Conservation (phyloP, 371 early-diverging fungal genomes). For the Actinomortierella wolfii region DNA sequence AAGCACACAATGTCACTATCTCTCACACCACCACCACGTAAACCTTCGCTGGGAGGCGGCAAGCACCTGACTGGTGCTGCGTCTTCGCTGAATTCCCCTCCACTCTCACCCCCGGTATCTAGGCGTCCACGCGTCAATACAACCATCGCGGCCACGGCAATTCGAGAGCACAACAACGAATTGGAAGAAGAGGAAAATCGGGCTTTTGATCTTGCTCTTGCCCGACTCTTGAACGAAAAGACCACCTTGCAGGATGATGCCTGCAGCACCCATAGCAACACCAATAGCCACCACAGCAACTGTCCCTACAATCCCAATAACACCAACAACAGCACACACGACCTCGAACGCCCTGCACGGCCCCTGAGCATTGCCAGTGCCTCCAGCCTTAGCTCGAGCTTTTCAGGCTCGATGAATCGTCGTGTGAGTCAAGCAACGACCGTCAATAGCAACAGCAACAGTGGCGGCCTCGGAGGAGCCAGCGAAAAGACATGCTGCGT, state of each 20-base stretch:
- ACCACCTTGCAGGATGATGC: constrained; percentile 10
- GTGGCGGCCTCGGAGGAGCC: constrained; percentile 15
- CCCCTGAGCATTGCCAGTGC: constrained; percentile 35
- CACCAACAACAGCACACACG: background rate
- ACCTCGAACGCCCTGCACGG: constrained; percentile 9
- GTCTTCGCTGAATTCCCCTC: constrained; percentile 9
- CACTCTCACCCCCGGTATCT: constrained; percentile 19
- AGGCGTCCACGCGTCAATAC: constrained; percentile 5
- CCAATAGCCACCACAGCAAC: constrained; percentile 1
- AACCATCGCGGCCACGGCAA: constrained; percentile 5
- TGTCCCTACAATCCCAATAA: constrained; percentile 16
- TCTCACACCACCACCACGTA: constrained; percentile 2
- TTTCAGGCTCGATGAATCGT: constrained; percentile 27
- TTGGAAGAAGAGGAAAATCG: constrained; percentile 18
- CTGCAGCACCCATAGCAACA: background rate
- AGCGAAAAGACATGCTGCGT: constrained; percentile 19
- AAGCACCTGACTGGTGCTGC: background rate
- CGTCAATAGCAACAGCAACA: constrained; percentile 27
- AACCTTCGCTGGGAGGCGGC: no score
- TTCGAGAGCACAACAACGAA: constrained; percentile 6
- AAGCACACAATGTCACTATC: background rate
- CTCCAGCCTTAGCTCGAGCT: constrained; percentile 33
- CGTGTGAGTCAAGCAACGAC: constrained; percentile 34
- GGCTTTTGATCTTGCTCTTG: constrained; percentile 28
- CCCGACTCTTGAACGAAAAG: constrained; percentile 31